Percentiles rank a stretch among this genome's conserved stretches.
phyloP scores from a whole-genome alignment of 345 rosid genomes.

The Sisymbrium altissimum region DNA sequence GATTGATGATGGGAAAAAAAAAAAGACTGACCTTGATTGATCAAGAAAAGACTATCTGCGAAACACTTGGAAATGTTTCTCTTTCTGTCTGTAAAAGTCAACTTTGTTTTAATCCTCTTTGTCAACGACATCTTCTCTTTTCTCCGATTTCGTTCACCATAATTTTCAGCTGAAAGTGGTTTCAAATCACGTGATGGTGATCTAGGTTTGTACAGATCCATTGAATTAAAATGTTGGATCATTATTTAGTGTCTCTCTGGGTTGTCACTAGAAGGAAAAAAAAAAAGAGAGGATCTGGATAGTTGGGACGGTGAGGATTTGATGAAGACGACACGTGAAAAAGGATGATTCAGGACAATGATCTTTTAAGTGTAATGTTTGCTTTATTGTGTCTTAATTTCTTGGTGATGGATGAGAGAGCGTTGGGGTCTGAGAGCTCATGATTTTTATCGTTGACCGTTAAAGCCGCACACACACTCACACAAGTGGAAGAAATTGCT shows the following conservation, averaged over 20 bases:
- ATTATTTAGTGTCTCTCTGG: constrained; percentile 26
- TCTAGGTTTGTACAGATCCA: constrained; percentile 28
- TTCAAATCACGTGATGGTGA: constrained; percentile 36
- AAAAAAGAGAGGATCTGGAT: constrained; percentile 16
- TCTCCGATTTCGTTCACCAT: constrained; percentile 2
- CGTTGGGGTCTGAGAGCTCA: constrained; percentile 28
- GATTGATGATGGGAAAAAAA: background rate
- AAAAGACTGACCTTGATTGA: constrained; percentile 23
- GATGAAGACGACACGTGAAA: constrained; percentile 44
- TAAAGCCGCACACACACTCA: background rate
- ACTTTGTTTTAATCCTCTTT: constrained; percentile 22
- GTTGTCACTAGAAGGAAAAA: constrained; percentile 7
- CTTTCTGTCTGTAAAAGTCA: constrained; percentile 19
- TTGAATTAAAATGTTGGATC: constrained; percentile 5
- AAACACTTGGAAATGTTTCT: constrained; percentile 12
- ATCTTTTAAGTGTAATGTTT: constrained; percentile 12
- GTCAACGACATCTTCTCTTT: constrained; percentile 12
- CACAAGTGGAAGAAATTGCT: constrained; percentile 27
- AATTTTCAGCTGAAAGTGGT: constrained; percentile 21
- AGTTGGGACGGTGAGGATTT: constrained; percentile 40
- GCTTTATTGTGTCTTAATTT: constrained; percentile 13
- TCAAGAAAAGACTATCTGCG: constrained; percentile 9
- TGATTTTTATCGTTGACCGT: constrained; percentile 38
- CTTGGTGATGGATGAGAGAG: constrained; percentile 22
- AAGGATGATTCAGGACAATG: constrained; percentile 26